Conservation (phyloP, 495 filamentous ascomycete species). For the Tetracladium setigerum region DNA sequence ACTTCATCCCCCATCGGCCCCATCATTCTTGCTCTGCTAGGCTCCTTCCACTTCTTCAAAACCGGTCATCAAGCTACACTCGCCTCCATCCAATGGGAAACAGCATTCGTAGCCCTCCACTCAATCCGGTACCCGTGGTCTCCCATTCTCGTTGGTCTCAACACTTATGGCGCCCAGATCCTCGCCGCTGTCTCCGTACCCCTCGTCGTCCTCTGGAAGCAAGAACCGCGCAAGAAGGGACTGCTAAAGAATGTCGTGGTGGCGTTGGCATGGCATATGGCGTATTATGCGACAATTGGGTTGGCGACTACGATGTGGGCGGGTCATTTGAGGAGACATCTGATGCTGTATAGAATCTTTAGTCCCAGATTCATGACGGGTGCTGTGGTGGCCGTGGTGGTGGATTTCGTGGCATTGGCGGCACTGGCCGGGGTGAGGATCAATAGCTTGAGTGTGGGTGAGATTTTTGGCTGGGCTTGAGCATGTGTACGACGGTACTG, state of each 20-base stretch:
- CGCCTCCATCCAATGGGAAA: constrained; percentile 89
- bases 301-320: constrained; percentile 76
- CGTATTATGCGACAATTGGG: constrained; percentile 74
- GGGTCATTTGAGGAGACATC: constrained; percentile 74
- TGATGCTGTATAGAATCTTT: constrained; percentile 98
- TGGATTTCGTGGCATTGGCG: constrained; percentile 65
- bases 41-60: constrained; percentile 92
- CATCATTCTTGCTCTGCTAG: constrained; percentile 73
- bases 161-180: constrained; percentile 86
- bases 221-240: constrained; percentile 45
- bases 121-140: constrained; percentile 84
- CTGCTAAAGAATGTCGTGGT: constrained; percentile 62
- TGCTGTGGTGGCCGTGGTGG: constrained; percentile 59
- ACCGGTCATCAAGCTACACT: constrained; percentile 93
- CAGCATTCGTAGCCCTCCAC: constrained; percentile 84
- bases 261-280: constrained; percentile 62
- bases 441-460: constrained; percentile 68
- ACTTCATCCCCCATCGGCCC: constrained; percentile 69
- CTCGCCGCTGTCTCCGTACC: constrained; percentile 72
- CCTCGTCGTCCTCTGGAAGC: constrained; percentile 80
- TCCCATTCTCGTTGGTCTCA: constrained; percentile 72
- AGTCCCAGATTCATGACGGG: constrained; percentile 84
- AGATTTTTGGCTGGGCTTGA: constrained; percentile 78
- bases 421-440: constrained; percentile 61
- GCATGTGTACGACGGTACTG: not conserved